Base-by-base conservation (phyloP, 768 basidiomycete species). In the Panaeolus cyanescens region DNA sequence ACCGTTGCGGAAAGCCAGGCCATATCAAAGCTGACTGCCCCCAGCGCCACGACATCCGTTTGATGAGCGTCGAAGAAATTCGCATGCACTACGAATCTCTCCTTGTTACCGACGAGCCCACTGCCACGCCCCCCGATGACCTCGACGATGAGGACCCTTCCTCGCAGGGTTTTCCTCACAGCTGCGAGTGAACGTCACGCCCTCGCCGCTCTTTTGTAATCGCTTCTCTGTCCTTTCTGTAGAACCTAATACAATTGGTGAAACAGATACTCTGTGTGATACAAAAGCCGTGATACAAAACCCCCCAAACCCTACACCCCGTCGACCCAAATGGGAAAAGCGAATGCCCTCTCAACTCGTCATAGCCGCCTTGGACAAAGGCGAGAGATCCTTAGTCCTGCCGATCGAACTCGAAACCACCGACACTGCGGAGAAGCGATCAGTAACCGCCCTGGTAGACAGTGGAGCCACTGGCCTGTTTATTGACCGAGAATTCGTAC, bases 401-500 rank as follows among this genome's bases (percentile, higher is more conserved):
- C n/a, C 39, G 5, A 2, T 17, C 39, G 22, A 12, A 7, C 31
- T 59, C 22, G 31, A 60, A 34, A 62, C 62, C 53, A 45, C 55
- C 31, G 56, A 58, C 37, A 60, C 64, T 28, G 58, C 32, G 10
- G 22, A 56, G 17, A 37, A n/a, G 30, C 36, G 54, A 32, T 32
- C 54, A 30, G 56, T 60, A 13, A 13, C 13, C 37, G 62, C 60
- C 17, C 62, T 69, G 12, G 30, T 67, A 7, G 66, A 69, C 56
- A 62, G 62, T 32, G 68, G 68, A 20, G 62, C 66, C 6, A 62
- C 59, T 6, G 61, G 59, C 3, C 40, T 28, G 20, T 64, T 62
- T 33, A 53, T 64, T 19, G 62, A 58, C 28, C 45, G 32, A 15
- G 54, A 58, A 28, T 61, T 55, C 31, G 60, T 64, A 15, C 55